Conservation (phyloP, 78 protist genomes). For the Cavenderia fasciculata region DNA sequence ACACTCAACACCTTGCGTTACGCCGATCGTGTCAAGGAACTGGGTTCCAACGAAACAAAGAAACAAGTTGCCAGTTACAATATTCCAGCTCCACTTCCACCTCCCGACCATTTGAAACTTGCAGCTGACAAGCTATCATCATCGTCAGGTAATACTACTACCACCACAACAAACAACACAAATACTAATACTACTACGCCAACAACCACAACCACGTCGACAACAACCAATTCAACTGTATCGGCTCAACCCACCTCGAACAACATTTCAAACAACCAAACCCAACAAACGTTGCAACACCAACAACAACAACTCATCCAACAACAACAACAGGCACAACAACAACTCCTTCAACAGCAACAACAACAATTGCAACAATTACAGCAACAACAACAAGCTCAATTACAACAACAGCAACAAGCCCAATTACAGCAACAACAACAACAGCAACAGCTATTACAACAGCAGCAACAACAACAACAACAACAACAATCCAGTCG, state of each 20-base stretch:
- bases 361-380: slow-evolving; percentile 6
- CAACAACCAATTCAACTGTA: not conserved
- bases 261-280: not conserved
- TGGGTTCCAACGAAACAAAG: slow-evolving; percentile 47
- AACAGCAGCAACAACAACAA: slow-evolving; percentile 7
- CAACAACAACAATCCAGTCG: not conserved
- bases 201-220: not conserved
- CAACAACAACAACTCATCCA: not conserved
- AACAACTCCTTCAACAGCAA: slow-evolving; percentile 3
- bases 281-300: not conserved
- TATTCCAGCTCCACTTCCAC: slow-evolving; percentile 71
- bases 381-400: not conserved
- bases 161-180: not conserved
- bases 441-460: not conserved
- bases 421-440: not conserved
- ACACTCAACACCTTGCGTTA: slow-evolving; percentile 97
- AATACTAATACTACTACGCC: not conserved
- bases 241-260: not conserved
- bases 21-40: slow-evolving; percentile 93
- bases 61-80: slow-evolving; percentile 45
- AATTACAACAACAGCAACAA: not conserved
- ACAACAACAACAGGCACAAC: not conserved
- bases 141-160: not conserved
- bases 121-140: not conserved
- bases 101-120: slow-evolving; percentile 50